Evolutionary conservation across 1,284 basidiomycete genomes (phyloP).

Genomic region (Puccinia horiana): DNA sequence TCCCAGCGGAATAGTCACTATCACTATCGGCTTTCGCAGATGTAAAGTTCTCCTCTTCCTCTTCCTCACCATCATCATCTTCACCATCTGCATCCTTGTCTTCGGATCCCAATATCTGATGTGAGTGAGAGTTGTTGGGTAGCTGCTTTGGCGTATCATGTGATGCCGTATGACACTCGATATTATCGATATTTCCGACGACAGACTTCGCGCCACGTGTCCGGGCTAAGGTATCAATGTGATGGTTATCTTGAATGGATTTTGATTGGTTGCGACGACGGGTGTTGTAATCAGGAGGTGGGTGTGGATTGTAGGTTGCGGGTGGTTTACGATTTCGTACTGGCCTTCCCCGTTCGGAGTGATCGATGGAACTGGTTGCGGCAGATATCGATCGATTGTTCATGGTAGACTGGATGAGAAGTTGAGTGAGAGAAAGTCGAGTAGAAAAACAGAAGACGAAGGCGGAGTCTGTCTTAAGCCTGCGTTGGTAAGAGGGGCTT

Average conservation of each 20-base stretch:
- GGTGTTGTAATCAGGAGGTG: not conserved
- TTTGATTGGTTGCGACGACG: not conserved
- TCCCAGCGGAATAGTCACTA: slow-evolving; percentile 33
- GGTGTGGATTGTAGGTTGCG: not conserved
- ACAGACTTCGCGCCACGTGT: slow-evolving; percentile 17
- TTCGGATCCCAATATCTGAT: slow-evolving; percentile 55
- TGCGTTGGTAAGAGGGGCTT: too few relatives aligned
- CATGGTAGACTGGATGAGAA: not conserved
- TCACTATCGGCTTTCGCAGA: slow-evolving; percentile 22
- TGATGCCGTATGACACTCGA: not conserved
- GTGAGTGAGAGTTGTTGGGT: not conserved
- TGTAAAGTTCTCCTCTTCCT: not conserved
- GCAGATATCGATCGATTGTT: slow-evolving; percentile 13
- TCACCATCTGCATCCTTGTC: slow-evolving; percentile 74
- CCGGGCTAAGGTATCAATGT: slow-evolving; percentile 18
- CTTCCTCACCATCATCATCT: slow-evolving; percentile 52
- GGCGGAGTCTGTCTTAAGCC: too few relatives aligned
- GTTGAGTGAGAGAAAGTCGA: not conserved
- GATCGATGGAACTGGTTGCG: not conserved
- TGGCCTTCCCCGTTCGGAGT: not conserved
- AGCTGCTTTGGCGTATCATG: not conserved
- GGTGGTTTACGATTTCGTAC: slow-evolving; percentile 25
- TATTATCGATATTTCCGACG: slow-evolving; percentile 1
- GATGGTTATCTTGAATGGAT: not conserved
- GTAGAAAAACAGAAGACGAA: too few relatives aligned